Percentiles rank a stretch among this genome's conserved stretches.
Conservation (phyloP, 352 stramenopile genomes). For the Phytophthora pisi region DNA sequence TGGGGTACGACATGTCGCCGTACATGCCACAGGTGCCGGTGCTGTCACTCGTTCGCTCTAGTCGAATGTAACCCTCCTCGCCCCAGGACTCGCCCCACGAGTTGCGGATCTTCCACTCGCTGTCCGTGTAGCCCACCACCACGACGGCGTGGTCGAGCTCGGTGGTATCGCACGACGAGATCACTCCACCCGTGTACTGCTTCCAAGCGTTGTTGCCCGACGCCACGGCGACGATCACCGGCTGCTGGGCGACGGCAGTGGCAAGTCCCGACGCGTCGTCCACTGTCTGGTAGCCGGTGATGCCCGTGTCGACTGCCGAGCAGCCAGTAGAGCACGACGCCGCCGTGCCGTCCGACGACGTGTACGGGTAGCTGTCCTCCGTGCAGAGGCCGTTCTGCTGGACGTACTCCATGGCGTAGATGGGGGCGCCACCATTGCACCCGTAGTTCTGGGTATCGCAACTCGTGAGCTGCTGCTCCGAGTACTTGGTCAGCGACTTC, state of each 20-base stretch:
- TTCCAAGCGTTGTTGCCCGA: conserved; percentile 95
- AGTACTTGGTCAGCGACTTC: conserved; percentile 79
- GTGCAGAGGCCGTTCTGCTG: conserved; percentile 82
- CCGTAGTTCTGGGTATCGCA: conserved; percentile 90
- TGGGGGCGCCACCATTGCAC: conserved; percentile 89
- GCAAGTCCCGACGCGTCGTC: conserved; percentile 26
- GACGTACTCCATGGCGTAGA: conserved; percentile 94
- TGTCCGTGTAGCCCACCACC: conserved; percentile 94
- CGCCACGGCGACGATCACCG: conserved; percentile 95
- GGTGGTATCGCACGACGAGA: conserved; percentile 74
- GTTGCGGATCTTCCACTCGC: conserved; percentile 96
- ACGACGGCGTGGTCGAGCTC: conserved; percentile 98
- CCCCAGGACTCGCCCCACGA: conserved; percentile 96
- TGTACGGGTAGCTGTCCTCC: conserved; percentile 42
- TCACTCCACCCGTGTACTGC: conserved; percentile 95
- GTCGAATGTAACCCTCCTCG: conserved; percentile 93
- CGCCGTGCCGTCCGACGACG: conserved; percentile 28
- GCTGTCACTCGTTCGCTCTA: conserved; percentile 81
- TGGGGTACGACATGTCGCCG: conserved; percentile 61
- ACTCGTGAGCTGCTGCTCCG: conserved; percentile 92
- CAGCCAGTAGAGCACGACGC: conserved; percentile 31
- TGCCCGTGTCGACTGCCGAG: conserved; percentile 40
- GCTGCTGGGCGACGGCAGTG: conserved; percentile 56
- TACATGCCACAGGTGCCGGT: conserved; percentile 67
- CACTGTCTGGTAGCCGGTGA: conserved; percentile 73